Percentiles rank a stretch among this genome's conserved stretches.
phyloP scores from a whole-genome alignment of 805 yeast genomes.

The Nakazawaea anatomiae region DNA sequence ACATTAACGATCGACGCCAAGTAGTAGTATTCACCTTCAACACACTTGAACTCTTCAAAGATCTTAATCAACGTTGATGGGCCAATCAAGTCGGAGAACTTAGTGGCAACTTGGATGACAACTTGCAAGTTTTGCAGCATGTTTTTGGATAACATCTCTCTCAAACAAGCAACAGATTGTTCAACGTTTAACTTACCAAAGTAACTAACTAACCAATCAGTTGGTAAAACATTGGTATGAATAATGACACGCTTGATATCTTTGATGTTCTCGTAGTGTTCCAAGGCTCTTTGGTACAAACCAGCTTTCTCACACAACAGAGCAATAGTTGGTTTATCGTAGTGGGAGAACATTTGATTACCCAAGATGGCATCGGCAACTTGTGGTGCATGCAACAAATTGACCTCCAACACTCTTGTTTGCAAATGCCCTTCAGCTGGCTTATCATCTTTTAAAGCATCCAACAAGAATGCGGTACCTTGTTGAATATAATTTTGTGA shows the following conservation, averaged over 20 bases:
- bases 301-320: slow-evolving; percentile 95
- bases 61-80: slow-evolving; percentile 77
- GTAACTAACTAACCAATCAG: slow-evolving; percentile 89
- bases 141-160: slow-evolving; percentile 76
- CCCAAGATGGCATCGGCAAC: slow-evolving; percentile 99
- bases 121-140: slow-evolving; percentile 85
- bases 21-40: slow-evolving; percentile 92
- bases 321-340: slow-evolving; percentile 91
- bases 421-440: slow-evolving; percentile 96
- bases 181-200: slow-evolving; percentile 94
- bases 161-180: slow-evolving; percentile 82
- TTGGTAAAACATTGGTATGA: slow-evolving; percentile 77
- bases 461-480: slow-evolving; percentile 95
- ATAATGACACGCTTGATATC: slow-evolving; percentile 94
- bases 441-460: slow-evolving; percentile 87
- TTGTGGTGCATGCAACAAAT: slow-evolving; percentile 94
- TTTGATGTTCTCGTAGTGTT: slow-evolving; percentile 88
- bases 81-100: slow-evolving; percentile 91
- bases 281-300: slow-evolving; percentile 89
- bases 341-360: slow-evolving; percentile 91
- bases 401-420: slow-evolving; percentile 89
- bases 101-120: slow-evolving; percentile 94
- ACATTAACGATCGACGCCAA: slow-evolving; percentile 89
- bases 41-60: slow-evolving; percentile 88
- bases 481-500: slow-evolving; percentile 93